A percentile compares a stretch with the other conserved stretches of the same genome.
These are phyloP conservation scores for Phaseolus lunatus DNA, from an alignment of 306 rosid genomes.

Conservation along the genomic window DNA sequence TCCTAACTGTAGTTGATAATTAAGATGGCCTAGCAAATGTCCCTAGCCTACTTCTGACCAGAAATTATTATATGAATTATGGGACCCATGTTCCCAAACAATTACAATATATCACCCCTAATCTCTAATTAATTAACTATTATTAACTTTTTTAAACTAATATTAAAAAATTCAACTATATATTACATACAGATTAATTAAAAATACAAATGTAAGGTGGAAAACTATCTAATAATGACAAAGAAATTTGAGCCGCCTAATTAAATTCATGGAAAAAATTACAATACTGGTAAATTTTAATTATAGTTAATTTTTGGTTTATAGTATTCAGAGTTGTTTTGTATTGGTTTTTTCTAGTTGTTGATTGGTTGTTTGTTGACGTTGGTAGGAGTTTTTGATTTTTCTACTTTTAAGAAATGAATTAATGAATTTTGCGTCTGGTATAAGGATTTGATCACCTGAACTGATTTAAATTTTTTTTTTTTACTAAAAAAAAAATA, in stretches of 20 bases:
- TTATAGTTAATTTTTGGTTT: background rate
- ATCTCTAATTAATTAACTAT: background rate
- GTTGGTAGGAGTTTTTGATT: no score
- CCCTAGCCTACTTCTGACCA: constrained; percentile 48
- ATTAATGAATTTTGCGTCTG: no score
- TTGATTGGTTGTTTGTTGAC: no score
- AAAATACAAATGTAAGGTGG: no score
- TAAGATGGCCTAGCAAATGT: constrained; percentile 40
- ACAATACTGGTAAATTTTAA: background rate
- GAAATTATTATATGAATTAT: constrained; percentile 4
- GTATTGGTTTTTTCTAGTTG: no score
- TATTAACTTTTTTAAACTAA: background rate
- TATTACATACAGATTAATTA: no score
- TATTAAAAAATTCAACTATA: no score
- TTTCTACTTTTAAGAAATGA: no score
- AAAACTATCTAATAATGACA: no score
- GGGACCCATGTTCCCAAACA: constrained; percentile 13
- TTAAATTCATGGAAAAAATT: background rate
- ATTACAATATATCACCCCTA: background rate
- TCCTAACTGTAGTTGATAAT: constrained; percentile 35
- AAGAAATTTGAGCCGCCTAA: background rate
- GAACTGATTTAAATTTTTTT: no score
- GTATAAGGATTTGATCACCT: no score
- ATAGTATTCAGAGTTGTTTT: background rate
- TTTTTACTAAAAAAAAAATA: no score